phyloP scores from a whole-genome alignment of 2,329 filamentous ascomycete genomes.

The Trichoderma pleuroti region DNA sequence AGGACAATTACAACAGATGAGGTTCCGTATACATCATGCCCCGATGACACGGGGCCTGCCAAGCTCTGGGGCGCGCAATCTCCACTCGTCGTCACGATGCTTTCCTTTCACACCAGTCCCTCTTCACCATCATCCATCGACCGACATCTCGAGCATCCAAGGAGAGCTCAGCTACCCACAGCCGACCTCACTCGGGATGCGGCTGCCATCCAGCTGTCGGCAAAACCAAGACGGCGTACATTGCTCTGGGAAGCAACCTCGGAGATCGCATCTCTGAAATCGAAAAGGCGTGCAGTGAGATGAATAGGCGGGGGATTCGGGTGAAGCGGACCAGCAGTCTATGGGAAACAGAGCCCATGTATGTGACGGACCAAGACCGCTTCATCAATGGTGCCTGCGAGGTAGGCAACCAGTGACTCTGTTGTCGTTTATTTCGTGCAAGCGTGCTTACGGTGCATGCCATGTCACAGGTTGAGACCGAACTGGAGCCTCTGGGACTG shows the following conservation, averaged over 20 bases:
- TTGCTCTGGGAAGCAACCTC: slow-evolving; percentile 90
- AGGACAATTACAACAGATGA: background rate
- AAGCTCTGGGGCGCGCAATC: slow-evolving; percentile 1
- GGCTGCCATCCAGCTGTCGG: slow-evolving; percentile 33
- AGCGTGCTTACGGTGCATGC: background rate
- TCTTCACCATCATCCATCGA: background rate
- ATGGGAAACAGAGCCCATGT: slow-evolving; percentile 97
- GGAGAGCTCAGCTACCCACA: slow-evolving; percentile 9
- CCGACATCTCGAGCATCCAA: background rate
- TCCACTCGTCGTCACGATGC: background rate
- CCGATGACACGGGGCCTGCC: background rate
- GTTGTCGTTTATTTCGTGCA: no score
- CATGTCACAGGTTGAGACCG: slow-evolving; percentile 68
- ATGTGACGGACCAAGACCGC: slow-evolving; percentile 79
- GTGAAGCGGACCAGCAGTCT: slow-evolving; percentile 79
- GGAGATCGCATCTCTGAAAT: slow-evolving; percentile 83
- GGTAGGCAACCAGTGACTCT: slow-evolving; percentile 44
- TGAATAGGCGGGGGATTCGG: slow-evolving; percentile 69
- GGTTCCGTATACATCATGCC: background rate
- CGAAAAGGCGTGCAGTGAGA: slow-evolving; percentile 74
- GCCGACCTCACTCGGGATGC: slow-evolving; percentile 31
- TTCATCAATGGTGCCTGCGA: slow-evolving; percentile 94
- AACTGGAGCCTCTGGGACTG: slow-evolving; percentile 68
- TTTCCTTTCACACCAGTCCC: background rate
- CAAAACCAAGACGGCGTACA: slow-evolving; percentile 57